Evolutionary conservation across 352 stramenopile genomes (phyloP), one percentile per base, ranked within the genome.

Genomic region (Stramenopiles sp.): DNA sequence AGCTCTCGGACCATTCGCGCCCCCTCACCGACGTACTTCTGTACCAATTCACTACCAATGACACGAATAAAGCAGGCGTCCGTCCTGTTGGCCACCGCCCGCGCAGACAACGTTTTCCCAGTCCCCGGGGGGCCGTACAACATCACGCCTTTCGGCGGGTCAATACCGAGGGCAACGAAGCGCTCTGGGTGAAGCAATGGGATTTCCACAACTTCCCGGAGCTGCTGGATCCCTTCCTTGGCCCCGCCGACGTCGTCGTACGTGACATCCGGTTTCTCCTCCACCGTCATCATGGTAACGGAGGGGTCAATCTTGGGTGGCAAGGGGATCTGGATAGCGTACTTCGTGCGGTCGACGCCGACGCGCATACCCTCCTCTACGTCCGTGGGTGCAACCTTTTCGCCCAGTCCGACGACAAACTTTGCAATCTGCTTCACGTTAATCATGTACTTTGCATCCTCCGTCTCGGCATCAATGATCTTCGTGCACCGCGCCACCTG

Each of bases 371-470:
- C 94, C 78, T 99, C 96, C 82, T 99, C 96, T 76, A 99, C 97
- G 79, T 99, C 96, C 6, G 95, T 99, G 0, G 94, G 94, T 0
- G 96, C 93, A 0, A 99, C 94, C 81, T 98, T 98, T 77, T 98
- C 93, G 43, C 93, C 95, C 0, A 99, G 81, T 1, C 92, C 94
- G 6, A 98, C 95, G 18, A 99, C 96, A 80, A 98, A 99, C 84
- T 99, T 99, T 77, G 96, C 96, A 84, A 99, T 98, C 83, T 99
- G 95, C 81, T 98, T 97, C 77, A 99, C 92, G 82, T 98, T 98
- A 79, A 99, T 98, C 71, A 99, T 95, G 85, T 99, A 99, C 83
- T 98, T 98, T 80, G 93, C 92, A 76, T 96, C 89, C 68, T 97
- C 89, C 68, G 73, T 80, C 43, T 85, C 89, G 25, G 88, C 86